Base-by-base conservation (phyloP, 306 rosid genomes). In the Sicyos baderoa region DNA sequence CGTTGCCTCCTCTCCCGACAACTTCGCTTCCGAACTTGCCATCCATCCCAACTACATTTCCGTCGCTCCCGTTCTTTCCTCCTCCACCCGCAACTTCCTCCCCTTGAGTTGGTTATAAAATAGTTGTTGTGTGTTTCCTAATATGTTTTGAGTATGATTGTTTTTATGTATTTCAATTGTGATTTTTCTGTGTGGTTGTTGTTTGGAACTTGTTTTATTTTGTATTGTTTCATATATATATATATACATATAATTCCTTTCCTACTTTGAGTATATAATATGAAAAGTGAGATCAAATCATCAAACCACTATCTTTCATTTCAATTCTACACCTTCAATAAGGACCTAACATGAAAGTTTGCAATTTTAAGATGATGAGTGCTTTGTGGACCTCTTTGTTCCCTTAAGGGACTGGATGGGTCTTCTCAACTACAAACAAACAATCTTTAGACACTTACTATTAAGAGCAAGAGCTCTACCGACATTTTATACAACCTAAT, bases 71-170 rank as follows among this genome's bases (percentile, higher is more conserved):
- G 2, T 72, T 58, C 57, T n/a, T 58, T 44, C 25, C 75, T 72
- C 76, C 76, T 59, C 76, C 76, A 58, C 76, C 69, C 47, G 64
- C 69, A 58, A 58, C 68, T 47, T 15, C 76, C 29, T 37, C 56
- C 68, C 76, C 76, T 72, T 72, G 57, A 72, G 69, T 12, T 16
- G 5, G 49, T 72, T 40, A 32, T 47, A 64, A 35, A 21, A 18
- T 42, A 64, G 19, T 47, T 44, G 58, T 58, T 54, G 22, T 54
- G 22, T 54, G 16, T 32, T 68, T 14, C 2, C 42, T 49, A 42
- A 23, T 11, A 11, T 22, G 1, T 56, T 11, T 61, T 8, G 15
- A 61, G 45, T 12, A 25, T 17, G 23, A 6, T 40, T 40, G 52
- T 42, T 42, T 63, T 63, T 19, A 40, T 37, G 7, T 42, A 63